phyloP scores from a whole-genome alignment of 495 filamentous ascomycete genomes.

The Pyrenula aspistea region DNA sequence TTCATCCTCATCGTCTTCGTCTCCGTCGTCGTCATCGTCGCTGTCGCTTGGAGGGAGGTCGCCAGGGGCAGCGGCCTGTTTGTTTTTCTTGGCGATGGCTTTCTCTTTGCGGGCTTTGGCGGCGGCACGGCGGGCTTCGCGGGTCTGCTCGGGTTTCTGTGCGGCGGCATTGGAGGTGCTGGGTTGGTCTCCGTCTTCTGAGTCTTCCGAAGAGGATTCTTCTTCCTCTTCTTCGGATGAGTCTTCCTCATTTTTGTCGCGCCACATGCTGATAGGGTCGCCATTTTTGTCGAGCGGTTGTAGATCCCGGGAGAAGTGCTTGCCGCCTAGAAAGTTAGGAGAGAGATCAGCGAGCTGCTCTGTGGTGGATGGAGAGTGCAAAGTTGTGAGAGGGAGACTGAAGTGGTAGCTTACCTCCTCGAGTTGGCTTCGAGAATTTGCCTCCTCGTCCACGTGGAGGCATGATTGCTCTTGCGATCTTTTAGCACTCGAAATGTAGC shows the following conservation, averaged over 20 bases:
- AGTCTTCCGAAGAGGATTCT: conserved; percentile 13
- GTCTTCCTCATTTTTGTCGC: conserved; percentile 23
- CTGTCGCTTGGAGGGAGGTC: conserved; percentile 66
- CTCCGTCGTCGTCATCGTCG: conserved; percentile 47
- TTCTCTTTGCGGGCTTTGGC: conserved; percentile 89
- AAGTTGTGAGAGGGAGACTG: not conserved
- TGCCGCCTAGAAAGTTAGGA: conserved; percentile 53
- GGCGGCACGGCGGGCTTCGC: conserved; percentile 76
- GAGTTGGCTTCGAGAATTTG: conserved; percentile 86
- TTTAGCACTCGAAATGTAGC: too few species aligned
- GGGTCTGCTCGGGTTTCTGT: conserved; percentile 43
- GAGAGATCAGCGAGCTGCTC: not conserved
- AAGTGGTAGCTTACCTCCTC: conserved; percentile 56
- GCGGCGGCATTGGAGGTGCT: conserved; percentile 9
- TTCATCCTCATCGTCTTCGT: conserved; percentile 49
- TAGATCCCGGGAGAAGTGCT: conserved; percentile 85
- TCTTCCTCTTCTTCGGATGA: conserved; percentile 30
- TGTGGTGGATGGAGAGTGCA: not conserved
- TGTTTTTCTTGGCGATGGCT: conserved; percentile 59
- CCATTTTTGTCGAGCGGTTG: conserved; percentile 78
- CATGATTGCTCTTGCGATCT: too few species aligned
- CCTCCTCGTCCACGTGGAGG: conserved; percentile 60
- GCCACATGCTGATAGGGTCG: conserved; percentile 67
- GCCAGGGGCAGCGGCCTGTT: conserved; percentile 56
- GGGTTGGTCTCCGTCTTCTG: conserved; percentile 18